Percentiles rank a stretch among this genome's conserved stretches.
phyloP scores from a whole-genome alignment of 768 basidiomycete genomes.

The Amanita pseudoporphyria region DNA sequence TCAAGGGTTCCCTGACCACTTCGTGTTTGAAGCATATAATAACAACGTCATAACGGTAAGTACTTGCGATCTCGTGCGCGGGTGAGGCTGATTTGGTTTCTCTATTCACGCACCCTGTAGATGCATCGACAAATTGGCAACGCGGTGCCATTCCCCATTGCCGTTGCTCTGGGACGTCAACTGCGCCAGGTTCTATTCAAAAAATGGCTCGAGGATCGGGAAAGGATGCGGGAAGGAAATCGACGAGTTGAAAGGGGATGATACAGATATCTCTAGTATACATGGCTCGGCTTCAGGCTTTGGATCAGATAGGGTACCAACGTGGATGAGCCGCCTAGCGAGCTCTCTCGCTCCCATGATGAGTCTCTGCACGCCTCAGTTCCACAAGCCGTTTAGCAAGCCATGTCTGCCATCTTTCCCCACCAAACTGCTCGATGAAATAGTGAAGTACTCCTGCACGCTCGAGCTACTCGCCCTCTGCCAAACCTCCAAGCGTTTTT shows the following conservation, averaged over 20 bases:
- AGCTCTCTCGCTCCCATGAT: no score
- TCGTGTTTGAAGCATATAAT: slow-evolving; percentile 45
- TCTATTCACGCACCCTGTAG: slow-evolving; percentile 23
- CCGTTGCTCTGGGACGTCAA: slow-evolving; percentile 54
- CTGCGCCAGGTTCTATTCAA: slow-evolving; percentile 42
- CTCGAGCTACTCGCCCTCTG: no score
- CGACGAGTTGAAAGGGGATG: neutral
- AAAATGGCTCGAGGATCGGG: slow-evolving; percentile 34
- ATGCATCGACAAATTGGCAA: slow-evolving; percentile 80
- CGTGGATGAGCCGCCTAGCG: no score
- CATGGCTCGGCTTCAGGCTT: no score
- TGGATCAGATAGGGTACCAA: no score
- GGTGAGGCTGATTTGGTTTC: neutral
- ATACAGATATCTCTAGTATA: no score
- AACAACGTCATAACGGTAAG: slow-evolving; percentile 54
- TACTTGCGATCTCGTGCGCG: slow-evolving; percentile 6
- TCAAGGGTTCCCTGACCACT: slow-evolving; percentile 75
- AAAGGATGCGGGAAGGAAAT: neutral
- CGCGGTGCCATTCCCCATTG: slow-evolving; percentile 63
- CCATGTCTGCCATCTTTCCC: no score
- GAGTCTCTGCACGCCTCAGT: no score
- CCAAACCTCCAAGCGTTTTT: no score
- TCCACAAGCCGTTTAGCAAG: no score
- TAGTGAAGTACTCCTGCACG: no score
- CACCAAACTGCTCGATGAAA: no score